Evolutionary conservation across 306 rosid species (phyloP), one percentile per base, ranked within the genome.

Genomic region (Rosa multiflora): DNA sequence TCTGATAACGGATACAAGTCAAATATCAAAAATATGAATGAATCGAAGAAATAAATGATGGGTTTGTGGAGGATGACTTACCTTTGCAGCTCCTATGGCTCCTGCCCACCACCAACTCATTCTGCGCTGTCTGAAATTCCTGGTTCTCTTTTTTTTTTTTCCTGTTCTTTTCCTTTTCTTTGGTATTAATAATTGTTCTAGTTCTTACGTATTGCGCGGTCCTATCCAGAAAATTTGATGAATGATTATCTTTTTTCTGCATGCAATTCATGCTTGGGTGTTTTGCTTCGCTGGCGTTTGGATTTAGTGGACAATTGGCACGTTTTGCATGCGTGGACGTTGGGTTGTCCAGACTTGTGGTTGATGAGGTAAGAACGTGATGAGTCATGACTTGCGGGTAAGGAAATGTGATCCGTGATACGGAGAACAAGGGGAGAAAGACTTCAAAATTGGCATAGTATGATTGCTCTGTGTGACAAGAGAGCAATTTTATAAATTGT

Each of bases 31-130:
- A 10, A 2, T 13, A 37, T 9, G 5, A 40, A 74, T 5, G 15
- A 67, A 42, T 10, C 4, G 29, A 59, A 59, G 51, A 17, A 42
- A 29, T 42, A 62, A 20, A 29, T 6, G 17, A 52, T 72, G 18
- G 10, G 49, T 23, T 29, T 42, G 44, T 47, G 26, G 35, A 73
- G 63, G 17, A 48, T 18, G 29, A 17, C 76, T 81, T 75, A 61
- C 90, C 92, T 85, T 83, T 51, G 80, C 82, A 21, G 79, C 84
- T 32, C 86, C 85, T 5, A 75, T 62, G 47, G 87, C 78, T 83
- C 90, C 83, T 23, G 78, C 80, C 88, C 80, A 81, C 90, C 87
- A 85, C 89, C 86, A 83, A 20, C 82, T 88, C 89, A 88, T 87
- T 23, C 21, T 47, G n/a, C 58, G 68, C 3, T 21, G 68, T 40